Conservation (phyloP, 2,329 filamentous ascomycete genomes). For the Colletotrichum acutatum region DNA sequence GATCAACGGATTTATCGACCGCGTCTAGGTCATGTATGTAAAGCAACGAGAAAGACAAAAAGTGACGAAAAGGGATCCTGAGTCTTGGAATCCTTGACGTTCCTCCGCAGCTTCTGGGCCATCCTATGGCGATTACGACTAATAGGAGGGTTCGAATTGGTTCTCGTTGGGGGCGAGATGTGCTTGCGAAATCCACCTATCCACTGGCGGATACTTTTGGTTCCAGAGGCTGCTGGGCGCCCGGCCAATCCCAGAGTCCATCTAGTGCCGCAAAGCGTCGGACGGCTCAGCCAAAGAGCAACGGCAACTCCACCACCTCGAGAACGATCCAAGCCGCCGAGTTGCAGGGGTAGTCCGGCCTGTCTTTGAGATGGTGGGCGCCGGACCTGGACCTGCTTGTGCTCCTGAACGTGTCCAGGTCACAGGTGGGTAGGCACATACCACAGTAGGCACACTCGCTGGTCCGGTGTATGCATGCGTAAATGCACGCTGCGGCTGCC, state of each 20-base stretch:
- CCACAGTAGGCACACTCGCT: constrained; percentile 6
- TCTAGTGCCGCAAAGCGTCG: constrained; percentile 9
- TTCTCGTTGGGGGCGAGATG: constrained; percentile 12
- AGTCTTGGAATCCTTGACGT: not conserved
- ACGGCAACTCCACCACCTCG: constrained; percentile 9
- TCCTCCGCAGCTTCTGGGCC: constrained; percentile 17
- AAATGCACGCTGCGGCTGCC: constrained; percentile 33
- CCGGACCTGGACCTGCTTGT: constrained; percentile 14
- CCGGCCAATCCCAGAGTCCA: constrained; percentile 7
- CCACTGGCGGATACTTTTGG: constrained; percentile 6
- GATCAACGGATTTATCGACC: constrained; percentile 1
- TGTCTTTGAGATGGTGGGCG: constrained; percentile 17
- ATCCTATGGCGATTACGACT: not conserved
- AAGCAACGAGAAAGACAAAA: not conserved
- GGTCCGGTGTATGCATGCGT: constrained; percentile 15
- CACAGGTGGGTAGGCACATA: not conserved
- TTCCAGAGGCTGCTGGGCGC: constrained; percentile 22
- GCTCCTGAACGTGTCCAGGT: constrained; percentile 3
- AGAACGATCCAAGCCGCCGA: constrained; percentile 18
- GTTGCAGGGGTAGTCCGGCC: constrained; percentile 25
- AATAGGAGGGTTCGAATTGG: constrained; percentile 15
- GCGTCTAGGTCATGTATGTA: not conserved
- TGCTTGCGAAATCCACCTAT: constrained; percentile 16
- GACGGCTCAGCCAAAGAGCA: constrained; percentile 23
- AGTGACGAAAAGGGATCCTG: not conserved